phyloP scores from a whole-genome alignment of 2,329 filamentous ascomycete genomes.

The Cytospora leucostoma region DNA sequence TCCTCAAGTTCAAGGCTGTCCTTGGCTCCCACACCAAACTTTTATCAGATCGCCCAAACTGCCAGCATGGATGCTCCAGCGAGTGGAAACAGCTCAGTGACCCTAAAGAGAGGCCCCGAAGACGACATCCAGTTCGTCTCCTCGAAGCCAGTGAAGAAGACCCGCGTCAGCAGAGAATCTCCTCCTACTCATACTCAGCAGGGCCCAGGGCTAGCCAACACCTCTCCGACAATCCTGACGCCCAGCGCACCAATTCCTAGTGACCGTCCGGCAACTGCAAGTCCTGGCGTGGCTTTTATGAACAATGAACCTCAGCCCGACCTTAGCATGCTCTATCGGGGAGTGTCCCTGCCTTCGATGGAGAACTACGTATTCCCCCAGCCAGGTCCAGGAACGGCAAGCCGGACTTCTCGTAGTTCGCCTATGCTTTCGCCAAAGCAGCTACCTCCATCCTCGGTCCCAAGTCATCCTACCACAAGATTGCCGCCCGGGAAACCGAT shows the following conservation, averaged over 20 bases:
- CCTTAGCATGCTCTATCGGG: constrained; percentile 1
- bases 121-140: constrained; percentile 30
- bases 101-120: constrained; percentile 27
- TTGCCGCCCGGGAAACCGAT: not conserved
- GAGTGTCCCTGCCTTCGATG: constrained; percentile 22
- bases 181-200: not conserved
- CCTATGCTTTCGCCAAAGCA: constrained; percentile 29
- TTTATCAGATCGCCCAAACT: not conserved
- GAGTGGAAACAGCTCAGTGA: not conserved
- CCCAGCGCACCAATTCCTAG: not conserved
- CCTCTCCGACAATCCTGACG: not conserved
- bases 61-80: constrained; percentile 13
- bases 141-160: constrained; percentile 28
- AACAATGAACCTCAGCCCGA: constrained; percentile 3
- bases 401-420: constrained; percentile 22
- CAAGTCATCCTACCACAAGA: not conserved
- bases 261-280: not conserved
- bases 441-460: constrained; percentile 14
- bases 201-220: not conserved
- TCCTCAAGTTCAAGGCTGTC: not conserved
- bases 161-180: constrained; percentile 18
- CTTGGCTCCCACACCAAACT: not conserved
- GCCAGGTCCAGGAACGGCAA: not conserved
- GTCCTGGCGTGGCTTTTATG: not conserved
- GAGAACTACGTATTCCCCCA: constrained; percentile 28